These are phyloP conservation scores for Penstemon davidsonii DNA, from an alignment of 257 asterid species.

Conservation along the genomic window DNA sequence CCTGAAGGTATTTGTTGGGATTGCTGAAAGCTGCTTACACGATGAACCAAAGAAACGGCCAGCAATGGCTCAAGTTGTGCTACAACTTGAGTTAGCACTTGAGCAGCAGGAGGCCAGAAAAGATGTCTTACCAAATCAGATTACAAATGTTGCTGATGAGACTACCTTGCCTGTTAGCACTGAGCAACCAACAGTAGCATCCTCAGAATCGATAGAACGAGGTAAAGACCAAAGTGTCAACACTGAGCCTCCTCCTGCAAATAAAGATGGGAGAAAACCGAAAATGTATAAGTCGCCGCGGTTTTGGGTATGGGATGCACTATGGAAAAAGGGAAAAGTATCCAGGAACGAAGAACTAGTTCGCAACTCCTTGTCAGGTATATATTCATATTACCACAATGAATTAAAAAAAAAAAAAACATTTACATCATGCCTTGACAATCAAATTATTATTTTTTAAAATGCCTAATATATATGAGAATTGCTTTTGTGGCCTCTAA, in stretches of 20 bases:
- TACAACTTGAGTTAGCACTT: too few relatives aligned
- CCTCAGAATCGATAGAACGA: background rate
- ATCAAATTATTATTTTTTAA: too few relatives aligned
- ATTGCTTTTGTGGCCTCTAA: background rate
- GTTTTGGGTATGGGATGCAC: slow-evolving; percentile 31
- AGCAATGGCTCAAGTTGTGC: too few relatives aligned
- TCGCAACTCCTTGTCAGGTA: slow-evolving; percentile 24
- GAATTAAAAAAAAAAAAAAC: background rate
- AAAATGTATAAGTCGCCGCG: slow-evolving; percentile 24
- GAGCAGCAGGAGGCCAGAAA: too few relatives aligned
- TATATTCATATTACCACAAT: background rate
- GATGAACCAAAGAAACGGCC: too few relatives aligned
- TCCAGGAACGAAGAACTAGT: slow-evolving; percentile 14
- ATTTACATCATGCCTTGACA: background rate
- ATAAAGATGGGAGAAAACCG: slow-evolving; percentile 18
- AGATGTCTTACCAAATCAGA: too few relatives aligned
- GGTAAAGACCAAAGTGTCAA: slow-evolving; percentile 4
- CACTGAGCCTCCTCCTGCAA: slow-evolving; percentile 11
- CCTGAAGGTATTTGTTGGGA: too few relatives aligned
- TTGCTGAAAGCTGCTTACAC: too few relatives aligned
- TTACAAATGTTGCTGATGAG: too few relatives aligned
- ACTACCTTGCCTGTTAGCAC: background rate
- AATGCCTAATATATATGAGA: background rate
- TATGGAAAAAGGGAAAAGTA: slow-evolving; percentile 31
- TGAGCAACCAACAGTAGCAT: slow-evolving; percentile 19